Percentiles rank a stretch among this genome's conserved stretches.
Conservation (phyloP, 331 rosid species). For the Saraca asoca region DNA sequence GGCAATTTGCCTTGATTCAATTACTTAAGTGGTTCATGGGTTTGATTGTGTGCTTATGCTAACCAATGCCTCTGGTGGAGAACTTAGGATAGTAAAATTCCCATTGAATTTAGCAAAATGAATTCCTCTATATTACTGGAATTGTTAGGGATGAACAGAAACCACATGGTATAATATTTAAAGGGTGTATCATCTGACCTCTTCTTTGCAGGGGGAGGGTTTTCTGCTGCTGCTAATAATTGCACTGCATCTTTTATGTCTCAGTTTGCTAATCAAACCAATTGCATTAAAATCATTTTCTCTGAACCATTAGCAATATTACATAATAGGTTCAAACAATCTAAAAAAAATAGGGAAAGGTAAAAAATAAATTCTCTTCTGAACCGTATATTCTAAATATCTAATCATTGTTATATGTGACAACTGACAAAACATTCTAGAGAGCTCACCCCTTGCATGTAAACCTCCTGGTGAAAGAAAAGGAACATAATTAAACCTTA, state of each 20-base stretch:
- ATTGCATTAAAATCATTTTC: not conserved
- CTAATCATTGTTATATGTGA: too few species aligned
- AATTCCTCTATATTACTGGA: not conserved
- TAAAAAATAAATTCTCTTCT: too few species aligned
- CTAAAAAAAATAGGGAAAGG: not conserved
- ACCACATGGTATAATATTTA: not conserved
- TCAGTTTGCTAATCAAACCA: slow-evolving; percentile 10
- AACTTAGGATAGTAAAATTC: not conserved
- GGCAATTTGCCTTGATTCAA: not conserved
- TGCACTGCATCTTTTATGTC: slow-evolving; percentile 55
- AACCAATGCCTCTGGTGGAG: not conserved
- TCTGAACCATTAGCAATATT: slow-evolving; percentile 3
- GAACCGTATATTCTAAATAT: not conserved
- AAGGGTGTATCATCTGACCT: not conserved
- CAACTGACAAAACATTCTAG: too few species aligned
- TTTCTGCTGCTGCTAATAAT: slow-evolving; percentile 66
- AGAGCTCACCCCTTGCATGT: slow-evolving; percentile 1
- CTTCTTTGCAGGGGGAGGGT: slow-evolving; percentile 72
- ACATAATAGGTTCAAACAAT: not conserved
- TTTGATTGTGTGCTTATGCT: not conserved
- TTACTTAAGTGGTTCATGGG: slow-evolving; percentile 7
- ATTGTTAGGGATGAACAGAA: not conserved
- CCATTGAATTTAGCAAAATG: not conserved
- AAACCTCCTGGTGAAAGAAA: not conserved
- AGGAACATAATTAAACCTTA: not conserved